Base-by-base conservation (phyloP, 2,329 filamentous ascomycete species). In the Cadophora luteo-olivacea region DNA sequence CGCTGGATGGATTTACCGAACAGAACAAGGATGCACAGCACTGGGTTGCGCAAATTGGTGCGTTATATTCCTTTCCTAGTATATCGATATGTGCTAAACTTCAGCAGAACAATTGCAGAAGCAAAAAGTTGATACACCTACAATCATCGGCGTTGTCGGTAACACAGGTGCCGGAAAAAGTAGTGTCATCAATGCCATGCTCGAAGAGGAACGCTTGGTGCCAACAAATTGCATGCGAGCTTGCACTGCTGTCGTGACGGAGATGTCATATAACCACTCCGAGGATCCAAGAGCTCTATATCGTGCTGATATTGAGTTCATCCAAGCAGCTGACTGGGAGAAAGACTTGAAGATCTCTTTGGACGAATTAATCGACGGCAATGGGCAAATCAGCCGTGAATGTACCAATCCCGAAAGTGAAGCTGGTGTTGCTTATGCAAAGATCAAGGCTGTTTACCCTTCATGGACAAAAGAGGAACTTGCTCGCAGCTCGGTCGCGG, bases 201-300 rank as follows among this genome's bases (percentile, higher is more conserved):
- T 84, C 1, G 81, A 83, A 45, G 81, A 84, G 70, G 82, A 84
- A 70, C 78, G 79, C 3, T 74, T 84, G 1, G 79, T 84, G 0
- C 82, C 82, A 0, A 83, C 81, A 0, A 84, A 83, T 58, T 83
- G 81, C 71, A 84, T 84, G 81, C 76, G 81, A 41, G 83, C 82
- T 9, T 84, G 82, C 55, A 84, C 83, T 0, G 81, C 82, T 16
- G 82, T 84, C 1, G 81, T 84, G 1, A 83, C 81, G 0, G 82
- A 84, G 68, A 77, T 84, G 6, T 81, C 81, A 0, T 83, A 78
- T 75, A 84, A 84, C 60, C 61, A 77, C 12, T 79, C 75, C 67
- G 71, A 76, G 0, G 76, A 81, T 36, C 68, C 74, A 0, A 51
- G 22, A 3, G 36, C 57, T 12, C n/a, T 25, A 1, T 84, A 83